A percentile compares a stretch with the other conserved stretches of the same genome.
Evolutionary conservation across 352 stramenopile genomes (phyloP).

Genomic region (Elongisporangium prolatum): DNA sequence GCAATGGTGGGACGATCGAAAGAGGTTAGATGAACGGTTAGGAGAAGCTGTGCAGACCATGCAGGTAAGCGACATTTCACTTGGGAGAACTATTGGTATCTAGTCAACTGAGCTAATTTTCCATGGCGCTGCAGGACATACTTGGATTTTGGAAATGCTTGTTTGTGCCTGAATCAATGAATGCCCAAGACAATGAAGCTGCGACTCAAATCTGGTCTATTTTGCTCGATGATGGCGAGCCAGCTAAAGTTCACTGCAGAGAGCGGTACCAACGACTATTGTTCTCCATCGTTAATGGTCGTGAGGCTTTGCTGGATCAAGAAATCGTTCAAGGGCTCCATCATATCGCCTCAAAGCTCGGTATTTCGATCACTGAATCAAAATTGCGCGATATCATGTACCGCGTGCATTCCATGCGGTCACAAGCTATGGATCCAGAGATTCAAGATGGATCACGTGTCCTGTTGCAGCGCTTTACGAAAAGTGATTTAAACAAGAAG

Average conservation of each 20-base stretch:
- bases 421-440: too few species aligned
- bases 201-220: slow-evolving; percentile 31
- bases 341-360: slow-evolving; percentile 30
- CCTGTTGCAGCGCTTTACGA: neutral
- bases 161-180: slow-evolving; percentile 20
- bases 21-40: slow-evolving; percentile 48
- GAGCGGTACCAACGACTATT: slow-evolving; percentile 26
- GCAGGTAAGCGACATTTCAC: slow-evolving; percentile 30
- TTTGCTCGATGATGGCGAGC: slow-evolving; percentile 6
- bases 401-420: neutral
- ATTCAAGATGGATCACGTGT: too few species aligned
- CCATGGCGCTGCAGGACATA: slow-evolving; percentile 14
- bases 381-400: slow-evolving; percentile 6
- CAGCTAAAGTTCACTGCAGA: slow-evolving; percentile 5
- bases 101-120: slow-evolving; percentile 7
- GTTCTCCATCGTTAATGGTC: slow-evolving; percentile 23
- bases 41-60: slow-evolving; percentile 29
- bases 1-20: slow-evolving; percentile 71
- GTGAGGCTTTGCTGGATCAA: slow-evolving; percentile 28
- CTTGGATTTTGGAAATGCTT: slow-evolving; percentile 61
- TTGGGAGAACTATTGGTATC: neutral
- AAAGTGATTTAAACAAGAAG: slow-evolving; percentile 25
- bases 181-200: slow-evolving; percentile 2
- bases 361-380: slow-evolving; percentile 13
- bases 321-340: slow-evolving; percentile 35